Conservation (phyloP, 257 asterid species). For the Solanum pennellii region DNA sequence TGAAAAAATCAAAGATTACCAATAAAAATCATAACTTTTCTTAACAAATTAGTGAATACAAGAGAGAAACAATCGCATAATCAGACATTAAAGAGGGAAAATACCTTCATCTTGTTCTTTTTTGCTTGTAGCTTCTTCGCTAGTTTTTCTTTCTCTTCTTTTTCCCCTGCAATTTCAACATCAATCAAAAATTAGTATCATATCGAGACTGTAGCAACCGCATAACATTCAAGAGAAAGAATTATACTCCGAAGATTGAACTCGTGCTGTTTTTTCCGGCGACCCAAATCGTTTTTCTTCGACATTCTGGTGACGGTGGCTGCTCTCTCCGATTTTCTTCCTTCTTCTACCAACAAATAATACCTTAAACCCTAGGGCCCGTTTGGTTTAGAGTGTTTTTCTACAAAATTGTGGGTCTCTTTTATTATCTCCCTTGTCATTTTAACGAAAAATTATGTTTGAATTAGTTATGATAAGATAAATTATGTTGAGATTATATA, state of each 20-base stretch:
- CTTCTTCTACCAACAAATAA: neutral
- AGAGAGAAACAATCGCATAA: neutral
- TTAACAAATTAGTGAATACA: neutral
- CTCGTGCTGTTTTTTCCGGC: slow-evolving; percentile 67
- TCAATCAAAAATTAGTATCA: neutral
- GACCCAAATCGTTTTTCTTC: slow-evolving; percentile 87
- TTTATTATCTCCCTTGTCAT: no score
- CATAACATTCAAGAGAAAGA: neutral
- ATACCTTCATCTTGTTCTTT: slow-evolving; percentile 89
- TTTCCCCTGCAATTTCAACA: slow-evolving; percentile 38
- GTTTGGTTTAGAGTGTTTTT: neutral
- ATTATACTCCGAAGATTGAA: slow-evolving; percentile 53
- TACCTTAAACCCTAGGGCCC: neutral
- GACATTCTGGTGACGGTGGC: slow-evolving; percentile 36
- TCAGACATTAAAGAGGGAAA: neutral
- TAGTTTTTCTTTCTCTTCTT: slow-evolving; percentile 54
- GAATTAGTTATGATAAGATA: no score
- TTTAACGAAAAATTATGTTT: no score
- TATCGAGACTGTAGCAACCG: neutral
- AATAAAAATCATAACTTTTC: neutral
- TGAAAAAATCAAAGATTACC: neutral
- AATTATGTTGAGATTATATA: no score
- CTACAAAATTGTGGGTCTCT: neutral
- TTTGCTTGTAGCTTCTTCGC: slow-evolving; percentile 72
- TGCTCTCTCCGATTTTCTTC: neutral